phyloP scores from a whole-genome alignment of 768 basidiomycete species.

The Termitomyces sp. region DNA sequence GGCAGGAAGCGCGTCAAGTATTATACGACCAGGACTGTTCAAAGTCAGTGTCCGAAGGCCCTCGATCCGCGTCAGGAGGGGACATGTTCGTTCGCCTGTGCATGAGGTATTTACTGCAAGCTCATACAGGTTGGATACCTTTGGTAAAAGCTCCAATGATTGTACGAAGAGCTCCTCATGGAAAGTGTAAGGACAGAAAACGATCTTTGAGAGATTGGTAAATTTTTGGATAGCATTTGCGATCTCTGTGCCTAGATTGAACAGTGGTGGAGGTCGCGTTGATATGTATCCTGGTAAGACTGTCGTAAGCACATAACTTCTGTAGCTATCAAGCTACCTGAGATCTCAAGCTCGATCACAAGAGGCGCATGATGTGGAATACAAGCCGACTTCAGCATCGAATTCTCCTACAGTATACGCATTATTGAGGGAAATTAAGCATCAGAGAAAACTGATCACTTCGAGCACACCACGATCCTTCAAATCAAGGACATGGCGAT shows the following conservation, averaged over 20 bases:
- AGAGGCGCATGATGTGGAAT: conserved; percentile 34
- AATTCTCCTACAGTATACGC: conserved; percentile 22
- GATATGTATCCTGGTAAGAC: conserved; percentile 18
- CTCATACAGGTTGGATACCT: conserved; percentile 18
- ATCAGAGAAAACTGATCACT: conserved; percentile 21
- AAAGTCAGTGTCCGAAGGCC: conserved; percentile 30
- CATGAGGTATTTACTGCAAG: conserved; percentile 36
- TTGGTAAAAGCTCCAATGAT: conserved; percentile 20
- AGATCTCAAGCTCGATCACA: conserved; percentile 41
- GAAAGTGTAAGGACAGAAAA: conserved; percentile 30
- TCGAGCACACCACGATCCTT: conserved; percentile 29
- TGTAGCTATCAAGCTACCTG: conserved; percentile 28
- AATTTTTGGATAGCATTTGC: conserved; percentile 27
- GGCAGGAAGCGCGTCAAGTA: conserved; percentile 38
- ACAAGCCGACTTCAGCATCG: conserved; percentile 37
- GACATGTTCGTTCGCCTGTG: conserved; percentile 26
- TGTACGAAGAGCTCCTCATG: conserved; percentile 30
- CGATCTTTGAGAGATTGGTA: conserved; percentile 28
- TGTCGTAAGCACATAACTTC: not conserved
- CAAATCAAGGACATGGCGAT: conserved; percentile 29
- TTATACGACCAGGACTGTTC: conserved; percentile 34
- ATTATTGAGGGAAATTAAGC: not conserved
- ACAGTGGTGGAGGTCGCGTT: conserved; percentile 26
- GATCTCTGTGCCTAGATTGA: conserved; percentile 24
- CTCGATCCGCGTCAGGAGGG: conserved; percentile 23